These are phyloP conservation scores for Lodderomyces orthopsilosis DNA, from an alignment of 1,139 yeast genomes.

Conservation along the genomic window DNA sequence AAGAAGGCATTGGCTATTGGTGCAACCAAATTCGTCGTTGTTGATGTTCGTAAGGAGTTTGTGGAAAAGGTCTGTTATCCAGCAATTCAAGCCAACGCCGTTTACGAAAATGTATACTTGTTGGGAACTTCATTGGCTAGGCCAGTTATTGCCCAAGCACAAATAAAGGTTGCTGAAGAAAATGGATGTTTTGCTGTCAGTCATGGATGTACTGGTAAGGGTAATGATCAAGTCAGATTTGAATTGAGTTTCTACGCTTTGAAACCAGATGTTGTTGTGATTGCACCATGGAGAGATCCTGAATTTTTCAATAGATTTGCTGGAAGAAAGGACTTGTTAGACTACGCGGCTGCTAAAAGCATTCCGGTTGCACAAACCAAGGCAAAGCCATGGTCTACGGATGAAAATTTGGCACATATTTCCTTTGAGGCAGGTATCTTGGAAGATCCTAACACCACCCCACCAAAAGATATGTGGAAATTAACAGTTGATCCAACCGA, in stretches of 20 bases:
- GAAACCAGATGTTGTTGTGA: constrained; percentile 93
- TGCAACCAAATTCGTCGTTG: constrained; percentile 91
- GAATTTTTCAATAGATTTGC: constrained; percentile 92
- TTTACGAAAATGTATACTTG: constrained; percentile 93
- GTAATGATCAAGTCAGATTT: constrained; percentile 98
- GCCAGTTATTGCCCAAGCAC: constrained; percentile 98
- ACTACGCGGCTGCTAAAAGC: constrained; percentile 85
- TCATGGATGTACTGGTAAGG: constrained; percentile 99
- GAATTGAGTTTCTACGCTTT: constrained; percentile 95
- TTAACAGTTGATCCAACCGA: constrained; percentile 92
- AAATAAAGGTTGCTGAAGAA: constrained; percentile 92
- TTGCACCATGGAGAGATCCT: constrained; percentile 99
- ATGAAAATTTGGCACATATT: constrained; percentile 97
- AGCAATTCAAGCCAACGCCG: constrained; percentile 95
- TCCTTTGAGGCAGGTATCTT: constrained; percentile 98
- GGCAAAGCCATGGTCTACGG: constrained; percentile 99
- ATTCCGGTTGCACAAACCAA: constrained; percentile 96
- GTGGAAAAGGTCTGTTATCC: constrained; percentile 93
- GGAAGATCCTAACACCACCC: constrained; percentile 97
- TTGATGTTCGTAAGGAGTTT: constrained; percentile 88
- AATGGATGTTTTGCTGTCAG: constrained; percentile 98
- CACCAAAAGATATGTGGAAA: constrained; percentile 99
- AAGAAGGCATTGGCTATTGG: constrained; percentile 95
- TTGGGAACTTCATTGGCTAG: constrained; percentile 97
- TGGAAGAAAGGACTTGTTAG: constrained; percentile 94